Percentiles rank a stretch among this genome's conserved stretches.
These are phyloP conservation scores for Cercospora sojina DNA, from an alignment of 2,329 filamentous ascomycete genomes.

Conservation along the genomic window DNA sequence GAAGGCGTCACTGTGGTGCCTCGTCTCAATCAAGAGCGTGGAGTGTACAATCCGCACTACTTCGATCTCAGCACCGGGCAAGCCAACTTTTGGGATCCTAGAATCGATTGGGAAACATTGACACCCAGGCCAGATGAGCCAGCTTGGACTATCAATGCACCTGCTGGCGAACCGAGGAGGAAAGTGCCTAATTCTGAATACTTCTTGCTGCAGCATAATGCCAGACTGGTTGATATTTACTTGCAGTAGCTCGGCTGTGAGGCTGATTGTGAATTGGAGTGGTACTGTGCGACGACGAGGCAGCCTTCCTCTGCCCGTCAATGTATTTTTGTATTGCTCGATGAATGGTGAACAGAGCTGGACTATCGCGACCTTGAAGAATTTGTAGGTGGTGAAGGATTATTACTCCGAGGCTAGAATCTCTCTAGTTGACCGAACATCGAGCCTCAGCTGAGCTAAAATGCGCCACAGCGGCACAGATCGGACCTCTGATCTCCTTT, in stretches of 20 bases:
- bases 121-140: background rate
- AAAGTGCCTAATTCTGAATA: slow-evolving; percentile 11
- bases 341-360: background rate
- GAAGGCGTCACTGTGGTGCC: background rate
- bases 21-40: background rate
- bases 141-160: slow-evolving; percentile 10
- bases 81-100: slow-evolving; percentile 15
- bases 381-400: background rate
- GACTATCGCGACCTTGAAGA: background rate
- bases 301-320: background rate
- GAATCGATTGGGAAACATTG: slow-evolving; percentile 12
- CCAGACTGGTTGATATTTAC: slow-evolving; percentile 7
- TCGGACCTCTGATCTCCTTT: background rate
- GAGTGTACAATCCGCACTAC: slow-evolving; percentile 1
- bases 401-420: background rate
- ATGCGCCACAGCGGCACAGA: background rate
- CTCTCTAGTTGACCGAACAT: background rate
- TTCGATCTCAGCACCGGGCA: background rate
- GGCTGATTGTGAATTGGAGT: background rate
- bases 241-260: slow-evolving; percentile 2
- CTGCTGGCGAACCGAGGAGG: slow-evolving; percentile 7
- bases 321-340: background rate
- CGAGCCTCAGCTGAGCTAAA: background rate
- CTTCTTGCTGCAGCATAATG: background rate
- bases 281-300: background rate